These are phyloP conservation scores for Scheffersomyces segobiensis DNA, from an alignment of 1,139 yeast species.

Conservation along the genomic window DNA sequence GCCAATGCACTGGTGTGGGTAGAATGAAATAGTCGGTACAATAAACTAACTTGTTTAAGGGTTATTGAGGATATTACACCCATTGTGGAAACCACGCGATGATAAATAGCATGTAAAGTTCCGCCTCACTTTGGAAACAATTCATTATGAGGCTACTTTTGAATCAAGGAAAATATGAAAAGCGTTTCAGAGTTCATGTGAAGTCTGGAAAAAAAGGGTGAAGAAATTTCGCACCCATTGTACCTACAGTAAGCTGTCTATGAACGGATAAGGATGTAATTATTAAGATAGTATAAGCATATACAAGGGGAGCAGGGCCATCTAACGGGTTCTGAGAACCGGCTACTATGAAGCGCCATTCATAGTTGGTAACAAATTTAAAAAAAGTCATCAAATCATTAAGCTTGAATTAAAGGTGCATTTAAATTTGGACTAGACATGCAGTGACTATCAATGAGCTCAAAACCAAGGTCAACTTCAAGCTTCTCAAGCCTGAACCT, in stretches of 20 bases:
- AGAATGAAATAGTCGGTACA: background rate
- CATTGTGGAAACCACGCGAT: background rate
- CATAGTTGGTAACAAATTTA: background rate
- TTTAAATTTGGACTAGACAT: background rate
- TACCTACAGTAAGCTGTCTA: background rate
- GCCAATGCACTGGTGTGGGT: background rate
- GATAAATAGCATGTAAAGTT: background rate
- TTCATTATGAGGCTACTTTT: background rate
- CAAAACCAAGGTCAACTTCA: background rate
- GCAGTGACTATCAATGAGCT: background rate
- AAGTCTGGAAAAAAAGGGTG: background rate
- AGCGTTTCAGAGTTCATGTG: background rate
- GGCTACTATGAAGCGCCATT: background rate
- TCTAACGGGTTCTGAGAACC: background rate
- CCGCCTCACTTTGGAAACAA: background rate
- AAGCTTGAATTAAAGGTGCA: background rate
- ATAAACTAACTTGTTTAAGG: background rate
- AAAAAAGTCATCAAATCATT: background rate
- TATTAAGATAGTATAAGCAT: background rate
- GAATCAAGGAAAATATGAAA: background rate
- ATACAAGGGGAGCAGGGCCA: background rate
- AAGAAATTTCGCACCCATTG: background rate
- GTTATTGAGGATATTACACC: background rate
- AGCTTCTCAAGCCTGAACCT: background rate
- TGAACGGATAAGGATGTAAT: background rate